Evolutionary conservation across 805 yeast genomes (phyloP), one percentile per base, ranked within the genome.

Genomic region (Wickerhamiella hasegawae): DNA sequence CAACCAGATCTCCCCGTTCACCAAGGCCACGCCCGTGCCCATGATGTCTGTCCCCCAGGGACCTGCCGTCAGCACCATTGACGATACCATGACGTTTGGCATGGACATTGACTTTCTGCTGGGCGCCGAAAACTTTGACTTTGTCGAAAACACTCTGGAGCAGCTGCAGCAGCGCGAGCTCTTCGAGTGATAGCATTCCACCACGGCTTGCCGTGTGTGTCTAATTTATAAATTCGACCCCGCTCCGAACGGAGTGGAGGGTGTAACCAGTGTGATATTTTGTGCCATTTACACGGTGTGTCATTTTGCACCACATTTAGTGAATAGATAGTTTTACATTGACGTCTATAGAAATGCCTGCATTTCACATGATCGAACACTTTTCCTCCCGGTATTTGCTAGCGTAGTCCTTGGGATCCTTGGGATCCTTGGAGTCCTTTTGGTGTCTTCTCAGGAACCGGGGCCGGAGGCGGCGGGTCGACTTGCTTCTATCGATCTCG

Each of bases 301-400:
- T n/a, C n/a, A n/a, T n/a, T n/a, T n/a, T n/a, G n/a, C n/a, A n/a
- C n/a, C n/a, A n/a, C n/a, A n/a, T n/a, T n/a, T n/a, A n/a, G n/a
- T n/a, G n/a, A n/a, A n/a, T n/a, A n/a, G n/a, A n/a, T n/a, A n/a
- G n/a, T n/a, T n/a, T n/a, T n/a, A n/a, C n/a, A n/a, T n/a, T n/a
- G n/a, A n/a, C n/a, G n/a, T n/a, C n/a, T n/a, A n/a, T n/a, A n/a
- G n/a, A n/a, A n/a, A n/a, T n/a, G n/a, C n/a, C n/a, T n/a, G n/a
- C n/a, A n/a, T n/a, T n/a, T n/a, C n/a, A 46, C 50, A 44, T 45
- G 19, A 47, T 18, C 3, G 24, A 11, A 33, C 52, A 47, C 40
- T 47, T 47, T 32, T 47, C 52, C 23, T 47, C 52, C 14, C 52
- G 45, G 25, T 47, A 47, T 11, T 37, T 38, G 28, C 41, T 36